Evolutionary conservation across 2,329 filamentous ascomycete species (phyloP), one percentile per base, ranked within the genome.

Genomic region (Chrysosphaeria jannelii): DNA sequence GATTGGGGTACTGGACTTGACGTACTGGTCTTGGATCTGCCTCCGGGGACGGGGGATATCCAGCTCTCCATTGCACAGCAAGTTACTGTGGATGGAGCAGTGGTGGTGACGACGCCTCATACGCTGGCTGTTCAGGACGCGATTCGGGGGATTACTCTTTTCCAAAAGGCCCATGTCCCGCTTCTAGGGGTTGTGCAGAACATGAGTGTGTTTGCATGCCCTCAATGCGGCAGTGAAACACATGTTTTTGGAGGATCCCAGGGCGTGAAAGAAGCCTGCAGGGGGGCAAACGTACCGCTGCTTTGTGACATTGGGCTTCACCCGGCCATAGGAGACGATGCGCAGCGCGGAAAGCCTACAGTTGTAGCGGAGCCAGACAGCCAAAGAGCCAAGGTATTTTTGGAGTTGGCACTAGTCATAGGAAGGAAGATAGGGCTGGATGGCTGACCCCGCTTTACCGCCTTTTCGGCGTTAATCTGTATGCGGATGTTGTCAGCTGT

Each of bases 21-120:
- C 39, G 48, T 93, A 3, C 52, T 97, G 1, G 69, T 97, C 4
- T 50, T 97, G 3, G 85, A 97, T 40, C 46, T 97, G 23, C 85
- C 85, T 0, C 85, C 85, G 0, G 85, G 85, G 3, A 97, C 85
- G 0, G 85, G 85, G 13, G 85, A 97, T 37, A 81, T 81, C 1
- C 85, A 97, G 39, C 53, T 97, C 32, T 91, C 76, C n/a, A 85
- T 97, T 29, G 81, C 76, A 10, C 85, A 97, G 42, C 81, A 91
- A 45, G 55, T 97, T 8, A 52, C 72, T n/a, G 50, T 97, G 3
- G 74, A 88, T 34, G 81, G 78, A 10, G 67, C 74, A 0, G 51
- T 93, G 10, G 74, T 97, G 17, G 66, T 97, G 2, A 85, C 76
- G 0, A 97, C 85, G 1, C 85, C 85, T 3, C 85, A 97, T 41